Base-by-base conservation (phyloP, 1,284 basidiomycete species). In the Sutorius eximius region DNA sequence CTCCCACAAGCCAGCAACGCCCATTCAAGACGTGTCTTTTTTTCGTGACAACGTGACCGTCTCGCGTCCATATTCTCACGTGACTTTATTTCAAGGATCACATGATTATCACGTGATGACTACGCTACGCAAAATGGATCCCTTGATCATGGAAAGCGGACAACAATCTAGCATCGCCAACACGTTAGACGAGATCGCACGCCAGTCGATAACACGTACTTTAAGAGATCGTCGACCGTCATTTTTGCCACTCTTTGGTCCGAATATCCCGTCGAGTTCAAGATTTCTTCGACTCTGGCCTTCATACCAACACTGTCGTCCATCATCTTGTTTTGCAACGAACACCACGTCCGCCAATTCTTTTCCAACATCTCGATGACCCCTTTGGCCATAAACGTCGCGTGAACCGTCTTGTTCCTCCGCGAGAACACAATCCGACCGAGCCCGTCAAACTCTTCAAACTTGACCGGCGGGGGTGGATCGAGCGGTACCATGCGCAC, bases 361-460 rank as follows among this genome's bases (percentile, higher is more conserved):
- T 85, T 85, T 73, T 98, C 95, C 59, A 98, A 73, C 89, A 99
- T 92, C 64, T 95, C 91, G 67, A 91, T 82, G 13, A 99, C 94
- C 3, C 96, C 96, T 69, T 92, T 95, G 5, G 95, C 95, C 76
- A 86, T 84, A 70, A 91, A 98, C 63, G 86, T 91, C 10, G 89
- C 94, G 63, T 95, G 83, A 0, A 94, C 75, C 5, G 86, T 94
- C 77, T 98, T 98, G 73, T 99, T 98, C 64, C 89, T 80, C 48
- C 97, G 77, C 40, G 85, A 87, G 67, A 99, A 99, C 45, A 98
- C 76, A 61, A 99, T 95, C 40, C 92, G 81, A 48, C 88, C 93
- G 59, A 99, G 76, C 1, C 97, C 97, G 69, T 99, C 97, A 68
- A 98, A 98, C 75, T 99, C 96, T 65, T 97, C 95, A 64, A 99